phyloP scores from a whole-genome alignment of 2,329 filamentous ascomycete genomes.

The Colletotrichum sp. region DNA sequence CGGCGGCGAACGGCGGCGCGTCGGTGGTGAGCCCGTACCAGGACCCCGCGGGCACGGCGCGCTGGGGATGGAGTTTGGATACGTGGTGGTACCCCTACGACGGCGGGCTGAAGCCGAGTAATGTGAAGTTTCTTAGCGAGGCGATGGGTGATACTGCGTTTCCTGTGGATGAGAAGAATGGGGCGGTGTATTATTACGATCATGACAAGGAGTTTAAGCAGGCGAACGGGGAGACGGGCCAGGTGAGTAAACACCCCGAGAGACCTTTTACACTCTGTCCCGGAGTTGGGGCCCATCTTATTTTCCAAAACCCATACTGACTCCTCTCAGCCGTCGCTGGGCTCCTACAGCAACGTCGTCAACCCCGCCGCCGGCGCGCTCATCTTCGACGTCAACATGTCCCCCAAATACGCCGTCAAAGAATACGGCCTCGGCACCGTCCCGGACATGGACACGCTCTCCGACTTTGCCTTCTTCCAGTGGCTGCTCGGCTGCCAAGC shows the following conservation, averaged over 20 bases:
- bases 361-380: not conserved
- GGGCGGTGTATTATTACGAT: not conserved
- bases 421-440: not conserved
- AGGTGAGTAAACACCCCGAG: not conserved
- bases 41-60: not conserved
- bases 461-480: not conserved
- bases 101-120: not conserved
- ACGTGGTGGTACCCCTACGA: not conserved
- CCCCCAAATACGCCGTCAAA: not conserved
- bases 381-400: not conserved
- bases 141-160: not conserved
- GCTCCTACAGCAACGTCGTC: not conserved
- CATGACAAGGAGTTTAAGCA: not conserved
- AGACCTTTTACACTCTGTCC: not conserved
- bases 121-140: not conserved
- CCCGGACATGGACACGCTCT: not conserved
- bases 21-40: not conserved
- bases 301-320: rapidly evolving
- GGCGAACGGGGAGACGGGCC: not conserved
- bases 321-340: not conserved
- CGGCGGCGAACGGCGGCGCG: not conserved
- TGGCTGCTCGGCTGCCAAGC: not conserved
- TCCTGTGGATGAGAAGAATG: not conserved
- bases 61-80: not conserved
- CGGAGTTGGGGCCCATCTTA: rapidly evolving